phyloP scores from a whole-genome alignment of 2,329 filamentous ascomycete species.

The Pseudogymnoascus sp. region DNA sequence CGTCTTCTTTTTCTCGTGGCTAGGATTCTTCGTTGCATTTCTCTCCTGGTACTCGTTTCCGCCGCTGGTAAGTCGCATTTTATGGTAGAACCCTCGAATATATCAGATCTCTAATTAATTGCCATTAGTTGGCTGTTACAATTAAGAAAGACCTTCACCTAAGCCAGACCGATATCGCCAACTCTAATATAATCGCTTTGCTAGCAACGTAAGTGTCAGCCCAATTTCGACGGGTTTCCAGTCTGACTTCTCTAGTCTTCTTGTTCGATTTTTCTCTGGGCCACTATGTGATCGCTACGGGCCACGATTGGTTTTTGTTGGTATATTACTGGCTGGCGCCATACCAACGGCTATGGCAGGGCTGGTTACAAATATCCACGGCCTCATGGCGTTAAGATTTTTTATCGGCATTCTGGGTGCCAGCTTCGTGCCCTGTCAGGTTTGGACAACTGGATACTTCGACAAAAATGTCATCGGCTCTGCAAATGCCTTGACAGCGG shows the following conservation, averaged over 20 bases:
- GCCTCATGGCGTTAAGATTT: constrained; percentile 67
- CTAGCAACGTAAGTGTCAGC: constrained; percentile 45
- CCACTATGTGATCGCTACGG: constrained; percentile 81
- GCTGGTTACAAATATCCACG: constrained; percentile 56
- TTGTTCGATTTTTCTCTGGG: constrained; percentile 70
- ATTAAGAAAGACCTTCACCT: constrained; percentile 73
- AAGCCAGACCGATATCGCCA: constrained; percentile 62
- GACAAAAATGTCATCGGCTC: constrained; percentile 88
- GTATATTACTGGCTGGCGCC: constrained; percentile 65
- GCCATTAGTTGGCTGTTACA: constrained; percentile 44
- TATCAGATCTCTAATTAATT: background rate
- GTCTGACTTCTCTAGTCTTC: constrained; percentile 30
- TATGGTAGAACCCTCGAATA: background rate
- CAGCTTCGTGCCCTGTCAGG: constrained; percentile 77
- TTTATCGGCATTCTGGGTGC: constrained; percentile 74
- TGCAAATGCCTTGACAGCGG: constrained; percentile 76
- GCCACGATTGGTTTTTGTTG: constrained; percentile 69
- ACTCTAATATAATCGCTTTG: constrained; percentile 84
- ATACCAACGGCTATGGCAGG: constrained; percentile 78
- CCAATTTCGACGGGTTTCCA: background rate
- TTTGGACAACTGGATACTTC: constrained; percentile 89
- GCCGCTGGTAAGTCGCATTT: constrained; percentile 35
- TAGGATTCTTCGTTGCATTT: constrained; percentile 80
- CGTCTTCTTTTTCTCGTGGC: constrained; percentile 84
- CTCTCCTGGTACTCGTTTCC: constrained; percentile 76